Evolutionary conservation across 2,329 filamentous ascomycete species (phyloP), one percentile per base, ranked within the genome.

Genomic region (Talaromyces sp.): DNA sequence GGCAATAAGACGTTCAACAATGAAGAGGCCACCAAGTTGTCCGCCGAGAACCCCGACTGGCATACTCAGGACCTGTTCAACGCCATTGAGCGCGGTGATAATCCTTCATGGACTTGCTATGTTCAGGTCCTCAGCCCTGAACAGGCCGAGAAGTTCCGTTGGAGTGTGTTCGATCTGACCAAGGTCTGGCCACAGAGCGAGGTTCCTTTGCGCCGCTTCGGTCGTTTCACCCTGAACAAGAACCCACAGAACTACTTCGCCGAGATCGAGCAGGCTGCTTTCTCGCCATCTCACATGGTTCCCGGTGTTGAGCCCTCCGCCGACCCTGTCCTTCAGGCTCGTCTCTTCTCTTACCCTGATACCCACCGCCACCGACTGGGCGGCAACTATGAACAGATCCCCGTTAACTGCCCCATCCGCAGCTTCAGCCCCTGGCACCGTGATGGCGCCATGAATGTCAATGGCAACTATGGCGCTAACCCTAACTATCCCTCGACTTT

Each of bases 291-390:
- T 6, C 85, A 89, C 66, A 72, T 89, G 70, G 79, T 84, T 3
- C 86, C 86, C 3, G 86, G 86, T 48, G 82, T 87, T 51, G 86
- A 89, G 70, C 82, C 86, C 13, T 87, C 86, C 9, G 85, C 85
- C 57, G 87, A 90, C 61, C 86, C 86, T 1, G 85, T 89, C 33
- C 77, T 89, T 3, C 86, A 89, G 70, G 82, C 82, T 35, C 84
- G 86, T 51, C 78, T 89, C 36, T 89, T 89, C 77, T 88, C 85
- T 1, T 89, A 89, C 73, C 82, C 85, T 10, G 86, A 89, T 65
- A 86, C 85, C 20, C 84, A 86, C 56, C 80, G 83, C 33, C 82
- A 88, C 70, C 82, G 85, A 40, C 73, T 87, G 2, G 84, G 85
- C 30, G 77, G 77, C 46, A 87, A 87, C 73, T 86, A 85, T 70